Conservation (phyloP, 495 filamentous ascomycete species). For the Penicillium odoratum region DNA sequence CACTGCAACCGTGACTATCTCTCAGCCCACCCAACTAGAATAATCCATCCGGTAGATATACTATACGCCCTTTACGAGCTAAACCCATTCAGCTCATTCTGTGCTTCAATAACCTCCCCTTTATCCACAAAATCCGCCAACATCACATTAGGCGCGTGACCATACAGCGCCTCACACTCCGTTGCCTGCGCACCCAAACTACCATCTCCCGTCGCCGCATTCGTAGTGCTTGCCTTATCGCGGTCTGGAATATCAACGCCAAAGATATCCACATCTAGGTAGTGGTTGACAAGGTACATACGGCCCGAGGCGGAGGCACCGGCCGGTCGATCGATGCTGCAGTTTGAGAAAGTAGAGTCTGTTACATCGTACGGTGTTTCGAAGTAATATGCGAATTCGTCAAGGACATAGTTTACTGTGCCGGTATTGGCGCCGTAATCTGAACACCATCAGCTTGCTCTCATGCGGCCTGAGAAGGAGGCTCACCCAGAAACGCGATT, state of each 20-base stretch:
- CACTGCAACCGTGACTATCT: not conserved
- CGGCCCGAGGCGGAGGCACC: slow-evolving; percentile 46
- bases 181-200: slow-evolving; percentile 59
- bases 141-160: slow-evolving; percentile 56
- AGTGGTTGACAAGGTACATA: slow-evolving; percentile 57
- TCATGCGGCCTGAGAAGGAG: not conserved
- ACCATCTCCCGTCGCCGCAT: slow-evolving; percentile 50
- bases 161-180: slow-evolving; percentile 55
- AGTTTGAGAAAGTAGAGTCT: slow-evolving; percentile 48
- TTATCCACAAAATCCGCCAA: slow-evolving; percentile 69
- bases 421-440: slow-evolving; percentile 50
- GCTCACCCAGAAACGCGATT: slow-evolving; percentile 59
- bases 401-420: slow-evolving; percentile 60
- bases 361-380: slow-evolving; percentile 67
- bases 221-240: slow-evolving; percentile 53
- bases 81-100: slow-evolving; percentile 60
- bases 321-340: slow-evolving; percentile 62
- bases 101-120: slow-evolving; percentile 57
- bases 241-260: slow-evolving; percentile 59
- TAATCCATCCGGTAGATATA: not conserved
- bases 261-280: slow-evolving; percentile 41
- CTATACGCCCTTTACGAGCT: slow-evolving; percentile 6
- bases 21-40: not conserved
- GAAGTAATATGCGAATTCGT: slow-evolving; percentile 70
- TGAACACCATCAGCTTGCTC: slow-evolving; percentile 6